Base-by-base conservation (phyloP, 768 basidiomycete species). In the Candolleomyces aberdarensis region DNA sequence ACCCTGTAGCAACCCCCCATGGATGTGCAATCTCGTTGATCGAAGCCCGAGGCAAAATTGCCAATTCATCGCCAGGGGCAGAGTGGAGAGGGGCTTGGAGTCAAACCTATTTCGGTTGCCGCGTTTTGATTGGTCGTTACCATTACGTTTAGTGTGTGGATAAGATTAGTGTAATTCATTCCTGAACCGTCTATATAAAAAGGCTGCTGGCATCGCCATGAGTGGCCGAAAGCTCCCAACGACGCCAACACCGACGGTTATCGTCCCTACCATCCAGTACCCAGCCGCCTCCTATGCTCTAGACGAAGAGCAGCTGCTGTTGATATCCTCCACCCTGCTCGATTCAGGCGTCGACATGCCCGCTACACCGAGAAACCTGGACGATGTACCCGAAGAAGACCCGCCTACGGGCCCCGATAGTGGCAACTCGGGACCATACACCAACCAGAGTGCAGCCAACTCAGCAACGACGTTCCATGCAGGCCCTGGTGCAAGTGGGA, bases 321-420 rank as follows among this genome's bases (percentile, higher is more conserved):
- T 52, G 5, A 60, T 60, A 20, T 55, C 59, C 13, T 29, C 59
- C 2, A 14, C 53, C 11, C 59, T 60, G 3, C 22, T 39, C 36
- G 53, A 54, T 9, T 19, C 36, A 20, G 53, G 47, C 19, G 47
- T 49, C 36, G 36, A 36, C 39, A 39, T 41, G 56, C 56, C 50
- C 22, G 22, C 43, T 36, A 19, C 19, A 41, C 41, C 43, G 41
- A 36, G 54, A 14, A 61, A 61, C 48, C 48, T 61, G 32, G 55
- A 61, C 55, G 48, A 57, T 32, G 60, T 61, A 14, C 60, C 60
- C 2, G 60, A 61, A 39, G 60, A 61, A 40, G 50, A 43, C 17
- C 20, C 6, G 6, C 36, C 49, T 9, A 26, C 50, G 55, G 22
- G 31, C 44, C 1, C 44, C 44, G 44, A 46, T 7, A 7, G 17